A percentile compares a stretch with the other conserved stretches of the same genome.
These are phyloP conservation scores for Irpex sp. DNA, from an alignment of 1,284 basidiomycete genomes.

Conservation along the genomic window DNA sequence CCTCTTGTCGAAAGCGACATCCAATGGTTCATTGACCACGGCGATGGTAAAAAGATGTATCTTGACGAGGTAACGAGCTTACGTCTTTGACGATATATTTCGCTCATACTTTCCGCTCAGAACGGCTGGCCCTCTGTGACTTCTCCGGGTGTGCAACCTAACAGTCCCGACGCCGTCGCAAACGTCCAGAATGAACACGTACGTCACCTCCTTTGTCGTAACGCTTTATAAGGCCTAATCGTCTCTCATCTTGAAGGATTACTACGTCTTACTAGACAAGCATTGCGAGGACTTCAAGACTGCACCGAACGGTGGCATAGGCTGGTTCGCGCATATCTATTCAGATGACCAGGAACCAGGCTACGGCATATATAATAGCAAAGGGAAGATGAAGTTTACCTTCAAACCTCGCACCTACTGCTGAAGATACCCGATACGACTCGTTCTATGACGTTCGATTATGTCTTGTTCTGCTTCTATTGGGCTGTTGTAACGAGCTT, in stretches of 20 bases:
- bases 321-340: slow-evolving; percentile 81
- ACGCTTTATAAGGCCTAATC: background rate
- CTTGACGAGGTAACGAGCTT: slow-evolving; percentile 49
- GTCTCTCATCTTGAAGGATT: slow-evolving; percentile 36
- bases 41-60: slow-evolving; percentile 68
- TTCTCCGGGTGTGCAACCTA: slow-evolving; percentile 56
- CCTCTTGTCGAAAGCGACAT: slow-evolving; percentile 56
- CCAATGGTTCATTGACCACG: slow-evolving; percentile 59
- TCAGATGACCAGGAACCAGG: slow-evolving; percentile 63
- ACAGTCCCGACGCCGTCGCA: slow-evolving; percentile 47
- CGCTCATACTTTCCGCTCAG: slow-evolving; percentile 30
- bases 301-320: slow-evolving; percentile 58
- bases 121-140: slow-evolving; percentile 73
- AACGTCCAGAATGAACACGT: slow-evolving; percentile 57
- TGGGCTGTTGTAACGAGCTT: background rate
- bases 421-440: slow-evolving; percentile 12
- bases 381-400: slow-evolving; percentile 49
- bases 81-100: background rate
- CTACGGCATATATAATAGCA: slow-evolving; percentile 56
- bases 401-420: slow-evolving; percentile 39
- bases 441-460: background rate
- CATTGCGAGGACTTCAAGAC: slow-evolving; percentile 60
- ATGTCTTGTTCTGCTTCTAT: background rate
- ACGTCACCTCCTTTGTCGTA: slow-evolving; percentile 16
- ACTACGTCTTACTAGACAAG: slow-evolving; percentile 61